These are phyloP conservation scores for Platanthera guangdongensis DNA, from an alignment of 106 monocot species.

Conservation along the genomic window DNA sequence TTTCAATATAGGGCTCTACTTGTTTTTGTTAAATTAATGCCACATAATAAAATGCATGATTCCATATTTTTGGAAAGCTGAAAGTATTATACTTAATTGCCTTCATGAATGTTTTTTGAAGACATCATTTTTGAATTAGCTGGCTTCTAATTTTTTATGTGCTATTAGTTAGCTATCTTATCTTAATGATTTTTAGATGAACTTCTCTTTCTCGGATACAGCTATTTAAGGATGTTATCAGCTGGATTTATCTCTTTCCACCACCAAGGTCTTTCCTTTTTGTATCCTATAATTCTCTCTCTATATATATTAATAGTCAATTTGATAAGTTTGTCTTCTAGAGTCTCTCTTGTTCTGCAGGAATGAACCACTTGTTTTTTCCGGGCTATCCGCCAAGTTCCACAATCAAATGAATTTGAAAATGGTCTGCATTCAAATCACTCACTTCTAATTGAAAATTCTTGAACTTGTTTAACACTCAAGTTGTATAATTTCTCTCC, in stretches of 20 bases:
- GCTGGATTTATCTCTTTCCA: neutral
- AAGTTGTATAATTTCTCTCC: constrained; percentile 1
- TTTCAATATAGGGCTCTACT: neutral
- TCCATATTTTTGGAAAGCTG: neutral
- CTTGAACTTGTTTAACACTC: neutral
- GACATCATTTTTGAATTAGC: neutral
- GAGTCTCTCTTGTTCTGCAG: constrained; percentile 8
- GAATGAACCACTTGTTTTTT: neutral
- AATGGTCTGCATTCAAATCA: constrained; percentile 7
- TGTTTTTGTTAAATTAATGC: neutral
- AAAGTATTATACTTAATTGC: neutral
- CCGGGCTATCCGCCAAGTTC: neutral
- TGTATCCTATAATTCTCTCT: neutral
- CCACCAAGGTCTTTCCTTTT: constrained; percentile 1
- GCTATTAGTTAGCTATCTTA: neutral
- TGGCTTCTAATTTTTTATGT: neutral
- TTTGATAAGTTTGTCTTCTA: constrained; percentile 1
- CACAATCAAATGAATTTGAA: neutral
- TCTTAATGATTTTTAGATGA: neutral
- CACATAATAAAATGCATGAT: neutral
- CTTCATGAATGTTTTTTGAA: neutral
- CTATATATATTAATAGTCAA: too few species aligned
- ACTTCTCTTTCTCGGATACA: neutral
- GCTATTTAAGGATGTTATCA: neutral
- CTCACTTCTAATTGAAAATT: neutral